Evolutionary conservation across 768 basidiomycete species (phyloP), one percentile per base, ranked within the genome.

Genomic region (Zangia roseola): DNA sequence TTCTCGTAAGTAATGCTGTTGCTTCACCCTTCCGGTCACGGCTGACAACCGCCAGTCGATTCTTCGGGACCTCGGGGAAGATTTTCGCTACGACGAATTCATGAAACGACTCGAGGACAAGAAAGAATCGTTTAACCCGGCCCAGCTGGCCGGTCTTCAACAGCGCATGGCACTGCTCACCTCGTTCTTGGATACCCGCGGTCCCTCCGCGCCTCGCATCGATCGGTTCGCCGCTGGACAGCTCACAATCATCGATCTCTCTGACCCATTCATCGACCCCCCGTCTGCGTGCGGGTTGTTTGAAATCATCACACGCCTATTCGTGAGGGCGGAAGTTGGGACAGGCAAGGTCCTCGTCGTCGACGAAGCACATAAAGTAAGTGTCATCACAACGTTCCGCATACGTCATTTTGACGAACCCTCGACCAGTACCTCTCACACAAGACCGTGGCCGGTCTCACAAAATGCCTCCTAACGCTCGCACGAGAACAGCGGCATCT

Each of bases 361-460:
- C 0, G 86, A 89, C 39, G 87, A 89, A 50, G 86, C 87, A 0
- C 86, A 89, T 55, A 88, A 88, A 60, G 86, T 82, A 45, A 30
- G 55, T 23, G 14, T 16, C 5, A 13, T 19, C 13, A n/a, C 16
- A 37, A 14, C 12, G 7, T 26, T 36, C 16, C 13, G 6, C 16
- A 37, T 28, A 10, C 2, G 4, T 25, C 33, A 9, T 39, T 47
- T 13, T 10, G 31, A 51, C 25, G 21, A 20, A 56, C 36, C 16
- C n/a, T 26, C 7, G 20, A n/a, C 30, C 16, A 87, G 84, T 87
- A 89, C 55, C 71, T 88, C 0, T 60, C 71, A 0, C 70, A 65
- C 20, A 74, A 68, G 30, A 59, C 69, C 5, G 65, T 77, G 0
- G 71, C 76, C 0, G 82, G 83, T 0, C 71, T 89, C 0, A 83